Base-by-base conservation (phyloP, 2,329 filamentous ascomycete genomes). In the Penicillium sumatraense region DNA sequence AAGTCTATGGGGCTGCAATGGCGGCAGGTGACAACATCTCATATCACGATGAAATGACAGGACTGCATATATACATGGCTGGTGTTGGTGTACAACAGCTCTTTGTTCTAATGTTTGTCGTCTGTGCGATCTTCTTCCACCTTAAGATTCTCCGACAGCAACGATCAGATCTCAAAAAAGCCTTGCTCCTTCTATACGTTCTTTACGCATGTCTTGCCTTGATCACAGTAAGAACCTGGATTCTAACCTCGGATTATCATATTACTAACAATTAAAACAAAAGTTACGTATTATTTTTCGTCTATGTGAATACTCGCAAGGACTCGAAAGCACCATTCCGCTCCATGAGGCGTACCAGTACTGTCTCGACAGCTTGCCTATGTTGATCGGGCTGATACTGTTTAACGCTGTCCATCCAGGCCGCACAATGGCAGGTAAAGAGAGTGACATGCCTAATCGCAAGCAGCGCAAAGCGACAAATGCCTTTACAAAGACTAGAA, bases 341-440 rank as follows among this genome's bases (percentile, higher is more conserved):
- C 36, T 36, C 23, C 52, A 54, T 10, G 52, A 54, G 23, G 52
- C 52, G 11, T 50, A 49, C 16, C 47, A 49, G 29, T 54, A 54
- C 23, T 54, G 52, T 16, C 52, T 54, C 8, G 52, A 54, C 38
- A 49, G 35, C 18, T 26, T 54, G 29, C 52, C 52, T 21, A 54
- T 54, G 52, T 16, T 54, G 8, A 18, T 54, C 2, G 46, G 38
- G 9, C 45, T 54, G 20, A 24, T 50, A 11, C 29, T 54, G n/a
- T 31, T 49, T 9, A 76, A 74, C 56, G 45, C 75, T 26, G 53
- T 72, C 2, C 71, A 78, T 53, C 76, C 76, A 0, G 75, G 75
- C 1, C 57, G 60, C 4, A 54, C 68, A 6, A 63, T 75, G 51
- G 57, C 60, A 3, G 72, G 71, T 2, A 60, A 64, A 7, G 68